Evolutionary conservation across 352 stramenopile species (phyloP).

Genomic region (Phytophthora sansomeana): DNA sequence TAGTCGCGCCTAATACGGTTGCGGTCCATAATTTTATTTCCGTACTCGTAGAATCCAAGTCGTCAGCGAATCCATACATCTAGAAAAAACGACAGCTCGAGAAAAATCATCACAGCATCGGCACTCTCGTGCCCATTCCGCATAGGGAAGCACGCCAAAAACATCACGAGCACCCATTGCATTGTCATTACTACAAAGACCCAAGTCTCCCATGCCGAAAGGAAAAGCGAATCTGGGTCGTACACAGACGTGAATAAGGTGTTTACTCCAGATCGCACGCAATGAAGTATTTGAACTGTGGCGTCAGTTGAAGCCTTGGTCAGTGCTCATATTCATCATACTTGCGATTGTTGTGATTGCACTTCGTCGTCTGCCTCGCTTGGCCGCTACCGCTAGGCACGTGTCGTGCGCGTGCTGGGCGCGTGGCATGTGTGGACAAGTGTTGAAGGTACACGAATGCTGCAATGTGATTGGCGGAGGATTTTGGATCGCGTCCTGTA

Average conservation of each 20-base stretch:
- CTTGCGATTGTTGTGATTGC: no score
- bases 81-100: constrained; percentile 57
- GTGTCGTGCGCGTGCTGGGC: no score
- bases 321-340: neutral
- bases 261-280: neutral
- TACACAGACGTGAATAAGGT: constrained; percentile 8
- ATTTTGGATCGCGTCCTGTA: no score
- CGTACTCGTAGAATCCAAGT: no score
- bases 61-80: constrained; percentile 64
- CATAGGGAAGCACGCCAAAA: constrained; percentile 54
- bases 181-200: constrained; percentile 62
- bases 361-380: no score
- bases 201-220: constrained; percentile 71
- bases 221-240: constrained; percentile 58
- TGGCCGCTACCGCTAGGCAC: no score
- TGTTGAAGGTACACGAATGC: no score
- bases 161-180: constrained; percentile 56
- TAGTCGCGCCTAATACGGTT: constrained; percentile 49
- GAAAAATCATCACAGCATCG: constrained; percentile 41
- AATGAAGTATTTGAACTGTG: constrained; percentile 6
- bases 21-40: constrained; percentile 73
- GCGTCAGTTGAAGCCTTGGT: neutral
- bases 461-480: no score
- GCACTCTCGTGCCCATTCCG: neutral
- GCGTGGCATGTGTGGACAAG: no score